phyloP scores from a whole-genome alignment of 768 basidiomycete species.

The Boletus edulis region DNA sequence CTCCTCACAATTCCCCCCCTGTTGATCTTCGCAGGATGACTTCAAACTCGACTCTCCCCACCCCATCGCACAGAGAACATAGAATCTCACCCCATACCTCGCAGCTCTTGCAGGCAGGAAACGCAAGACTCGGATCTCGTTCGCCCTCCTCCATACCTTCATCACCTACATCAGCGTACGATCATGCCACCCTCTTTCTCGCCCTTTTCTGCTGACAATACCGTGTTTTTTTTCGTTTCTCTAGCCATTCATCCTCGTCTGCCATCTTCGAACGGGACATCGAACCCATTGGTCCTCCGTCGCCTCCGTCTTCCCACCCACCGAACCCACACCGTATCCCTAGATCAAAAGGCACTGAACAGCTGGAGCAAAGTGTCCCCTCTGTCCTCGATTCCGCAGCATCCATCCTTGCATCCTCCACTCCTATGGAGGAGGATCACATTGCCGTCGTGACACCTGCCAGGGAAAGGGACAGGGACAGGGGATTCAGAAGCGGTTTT shows the following conservation, averaged over 20 bases:
- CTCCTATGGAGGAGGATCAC: slow-evolving; percentile 48
- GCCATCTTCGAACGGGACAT: slow-evolving; percentile 94
- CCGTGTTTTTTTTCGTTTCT: neutral
- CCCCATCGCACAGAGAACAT: slow-evolving; percentile 36
- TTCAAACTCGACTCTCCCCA: slow-evolving; percentile 44
- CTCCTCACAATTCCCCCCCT: slow-evolving; percentile 31
- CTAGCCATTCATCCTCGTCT: slow-evolving; percentile 70
- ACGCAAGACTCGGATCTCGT: slow-evolving; percentile 51
- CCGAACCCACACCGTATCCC: slow-evolving; percentile 72
- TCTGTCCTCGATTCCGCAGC: slow-evolving; percentile 85
- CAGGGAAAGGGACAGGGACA: slow-evolving; percentile 35
- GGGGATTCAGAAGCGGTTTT: slow-evolving; percentile 48
- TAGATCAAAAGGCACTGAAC: slow-evolving; percentile 67
- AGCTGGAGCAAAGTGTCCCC: slow-evolving; percentile 77
- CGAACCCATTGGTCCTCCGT: slow-evolving; percentile 50
- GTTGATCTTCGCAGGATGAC: slow-evolving; percentile 57
- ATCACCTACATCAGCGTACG: slow-evolving; percentile 76
- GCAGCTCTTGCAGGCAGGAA: slow-evolving; percentile 45
- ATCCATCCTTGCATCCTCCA: slow-evolving; percentile 54
- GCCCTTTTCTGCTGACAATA: slow-evolving; percentile 6
- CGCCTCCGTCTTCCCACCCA: slow-evolving; percentile 38
- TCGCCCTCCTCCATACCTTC: slow-evolving; percentile 78
- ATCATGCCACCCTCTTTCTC: slow-evolving; percentile 12
- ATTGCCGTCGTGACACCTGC: slow-evolving; percentile 64
- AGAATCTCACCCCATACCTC: slow-evolving; percentile 44